A percentile compares a stretch with the other conserved stretches of the same genome.
These are phyloP conservation scores for Citrus trifoliata DNA, from an alignment of 345 rosid genomes.

Conservation along the genomic window DNA sequence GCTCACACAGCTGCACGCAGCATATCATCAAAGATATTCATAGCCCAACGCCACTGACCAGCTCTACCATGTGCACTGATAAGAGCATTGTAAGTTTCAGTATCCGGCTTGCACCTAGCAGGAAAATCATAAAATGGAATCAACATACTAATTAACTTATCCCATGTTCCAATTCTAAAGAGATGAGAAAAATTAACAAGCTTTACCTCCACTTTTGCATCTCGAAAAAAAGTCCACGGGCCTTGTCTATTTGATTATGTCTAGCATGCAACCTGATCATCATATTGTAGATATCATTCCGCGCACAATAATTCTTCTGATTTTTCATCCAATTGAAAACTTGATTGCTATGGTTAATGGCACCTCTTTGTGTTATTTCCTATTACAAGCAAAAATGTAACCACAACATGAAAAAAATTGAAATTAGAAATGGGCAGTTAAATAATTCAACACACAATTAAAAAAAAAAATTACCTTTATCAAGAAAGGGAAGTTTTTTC, in stretches of 20 bases:
- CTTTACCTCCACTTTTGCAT: constrained; percentile 92
- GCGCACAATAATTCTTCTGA: constrained; percentile 80
- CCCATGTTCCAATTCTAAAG: neutral
- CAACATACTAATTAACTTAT: neutral
- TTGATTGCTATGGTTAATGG: constrained; percentile 56
- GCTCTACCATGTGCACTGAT: constrained; percentile 86
- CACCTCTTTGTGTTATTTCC: constrained; percentile 79
- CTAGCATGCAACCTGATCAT: constrained; percentile 86
- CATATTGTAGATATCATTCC: constrained; percentile 81
- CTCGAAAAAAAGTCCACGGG: constrained; percentile 93
- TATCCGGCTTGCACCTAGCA: constrained; percentile 85
- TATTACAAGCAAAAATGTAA: constrained; percentile 19
- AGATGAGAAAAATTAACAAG: neutral
- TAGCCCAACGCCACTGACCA: constrained; percentile 96
- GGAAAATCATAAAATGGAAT: constrained; percentile 4
- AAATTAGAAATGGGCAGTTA: neutral
- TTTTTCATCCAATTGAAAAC: constrained; percentile 80
- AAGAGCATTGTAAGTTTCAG: constrained; percentile 85
- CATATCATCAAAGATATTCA: constrained; percentile 91
- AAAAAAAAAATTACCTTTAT: constrained; percentile 39
- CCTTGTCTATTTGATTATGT: constrained; percentile 69
- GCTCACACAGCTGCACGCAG: constrained; percentile 72
- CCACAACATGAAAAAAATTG: neutral
- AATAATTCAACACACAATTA: neutral
- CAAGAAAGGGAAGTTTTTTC: constrained; percentile 72